phyloP scores from a whole-genome alignment of 2,329 filamentous ascomycete genomes.

The Septoria petroselini region DNA sequence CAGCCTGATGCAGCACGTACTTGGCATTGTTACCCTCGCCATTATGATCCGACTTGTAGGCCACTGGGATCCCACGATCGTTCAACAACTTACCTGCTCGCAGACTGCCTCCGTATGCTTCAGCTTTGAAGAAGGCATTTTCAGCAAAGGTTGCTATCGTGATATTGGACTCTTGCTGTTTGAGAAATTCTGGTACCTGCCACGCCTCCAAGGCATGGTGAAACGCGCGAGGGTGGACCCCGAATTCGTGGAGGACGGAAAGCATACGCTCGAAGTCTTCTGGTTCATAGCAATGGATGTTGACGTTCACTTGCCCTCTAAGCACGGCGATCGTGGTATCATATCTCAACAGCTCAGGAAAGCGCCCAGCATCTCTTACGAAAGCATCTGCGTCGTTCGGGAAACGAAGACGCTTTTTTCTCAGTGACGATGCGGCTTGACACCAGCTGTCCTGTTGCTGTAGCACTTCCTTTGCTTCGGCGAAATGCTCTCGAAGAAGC shows the following conservation, averaged over 20 bases:
- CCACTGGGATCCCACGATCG: slow-evolving; percentile 1
- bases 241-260: slow-evolving; percentile 4
- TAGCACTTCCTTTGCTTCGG: background rate
- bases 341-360: background rate
- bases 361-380: background rate
- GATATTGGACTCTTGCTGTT: slow-evolving; percentile 5
- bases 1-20: slow-evolving; percentile 4
- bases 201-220: slow-evolving; percentile 5
- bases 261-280: slow-evolving; percentile 9
- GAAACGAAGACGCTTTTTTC: background rate
- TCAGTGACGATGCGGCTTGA: background rate
- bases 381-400: background rate
- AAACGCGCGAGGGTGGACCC: slow-evolving; percentile 1
- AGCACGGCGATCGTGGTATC: background rate
- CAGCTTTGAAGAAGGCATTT: slow-evolving; percentile 8
- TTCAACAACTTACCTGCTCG: slow-evolving; percentile 3
- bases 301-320: slow-evolving; percentile 4
- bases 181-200: slow-evolving; percentile 4
- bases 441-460: slow-evolving; percentile 1
- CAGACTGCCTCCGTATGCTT: slow-evolving; percentile 1
- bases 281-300: slow-evolving; percentile 6
- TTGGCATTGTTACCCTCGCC: slow-evolving; percentile 4
- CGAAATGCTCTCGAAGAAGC: slow-evolving; percentile 2
- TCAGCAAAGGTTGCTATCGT: slow-evolving; percentile 6
- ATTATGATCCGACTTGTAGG: slow-evolving; percentile 6